Evolutionary conservation across 2,329 filamentous ascomycete species (phyloP).

Genomic region (Sarocladiaceae sp.): DNA sequence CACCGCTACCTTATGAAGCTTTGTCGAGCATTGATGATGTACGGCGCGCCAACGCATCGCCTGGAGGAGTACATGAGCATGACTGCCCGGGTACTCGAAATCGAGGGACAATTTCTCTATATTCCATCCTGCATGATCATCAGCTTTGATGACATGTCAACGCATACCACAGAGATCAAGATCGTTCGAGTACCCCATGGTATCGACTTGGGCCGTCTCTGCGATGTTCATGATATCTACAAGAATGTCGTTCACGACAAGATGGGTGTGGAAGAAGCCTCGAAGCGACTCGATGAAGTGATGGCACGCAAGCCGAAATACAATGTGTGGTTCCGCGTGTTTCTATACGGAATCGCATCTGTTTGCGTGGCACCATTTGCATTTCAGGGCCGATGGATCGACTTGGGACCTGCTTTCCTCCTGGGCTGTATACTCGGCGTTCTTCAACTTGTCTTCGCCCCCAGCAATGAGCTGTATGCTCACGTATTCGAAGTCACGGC

Average conservation of each 20-base stretch:
- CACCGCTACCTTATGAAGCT: constrained; percentile 82
- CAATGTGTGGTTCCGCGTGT: constrained; percentile 50
- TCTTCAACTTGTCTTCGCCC: constrained; percentile 70
- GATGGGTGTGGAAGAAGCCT: constrained; percentile 69
- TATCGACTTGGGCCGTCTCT: constrained; percentile 68
- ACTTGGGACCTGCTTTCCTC: constrained; percentile 72
- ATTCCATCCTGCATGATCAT: constrained; percentile 93
- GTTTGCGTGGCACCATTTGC: constrained; percentile 75
- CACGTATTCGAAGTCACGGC: constrained; percentile 51
- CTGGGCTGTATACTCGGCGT: constrained; percentile 71
- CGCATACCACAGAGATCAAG: constrained; percentile 77
- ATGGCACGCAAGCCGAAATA: constrained; percentile 43
- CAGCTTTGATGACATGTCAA: constrained; percentile 73
- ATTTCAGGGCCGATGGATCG: constrained; percentile 71
- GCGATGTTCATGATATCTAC: constrained; percentile 73
- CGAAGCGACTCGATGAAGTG: constrained; percentile 53
- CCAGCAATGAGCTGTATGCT: constrained; percentile 66
- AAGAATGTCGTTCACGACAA: constrained; percentile 78
- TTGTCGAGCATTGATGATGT: constrained; percentile 83
- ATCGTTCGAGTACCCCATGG: constrained; percentile 65
- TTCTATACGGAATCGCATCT: constrained; percentile 72
- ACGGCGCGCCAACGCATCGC: constrained; percentile 85
- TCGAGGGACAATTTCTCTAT: constrained; percentile 86
- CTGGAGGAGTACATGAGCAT: constrained; percentile 90
- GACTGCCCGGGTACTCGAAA: constrained; percentile 83